Base-by-base conservation (phyloP, 2,329 filamentous ascomycete species). In the Teratosphaeria pseudoeucalypti region DNA sequence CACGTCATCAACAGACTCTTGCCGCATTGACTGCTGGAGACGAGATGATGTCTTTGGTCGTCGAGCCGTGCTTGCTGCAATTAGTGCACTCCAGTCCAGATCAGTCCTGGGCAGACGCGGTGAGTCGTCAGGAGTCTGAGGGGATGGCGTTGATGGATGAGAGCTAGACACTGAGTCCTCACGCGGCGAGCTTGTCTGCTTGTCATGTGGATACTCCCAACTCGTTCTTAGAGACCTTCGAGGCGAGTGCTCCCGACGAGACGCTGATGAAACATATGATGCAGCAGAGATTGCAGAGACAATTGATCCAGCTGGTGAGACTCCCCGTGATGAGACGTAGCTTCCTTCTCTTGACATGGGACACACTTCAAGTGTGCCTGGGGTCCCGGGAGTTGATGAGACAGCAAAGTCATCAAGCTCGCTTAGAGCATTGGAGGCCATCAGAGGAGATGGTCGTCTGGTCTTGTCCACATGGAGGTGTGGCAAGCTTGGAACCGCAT, bases 81-180 rank as follows among this genome's bases (percentile, higher is more conserved):
- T 53, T 32, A 66, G 47, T 29, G 62, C 61, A 57, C 62, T 69
- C 70, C 70, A 72, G 54, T 72, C 70, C 3, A 68, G 53, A 47
- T 71, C 69, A n/a, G 64, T 70, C 57, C 60, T 61, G 23, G 69
- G 70, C 27, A 71, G 56, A 3, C 65, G 63, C 23, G 69, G 62
- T n/a, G 64, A 60, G n/a, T 67, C 65, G 6, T 34, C 58, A 37
- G 67, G 62, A 34, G 62, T 65, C 16, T 59, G 59, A 23, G 66
- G 64, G 16, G 64, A 64, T 27, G 70, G 68, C 5, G 69, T 68
- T 0, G 62, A 55, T 19, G 70, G 66, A 34, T 67, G 62, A 9
- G 70, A 72, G 12, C 60, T 57, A 12, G 61, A 57, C 7, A 60
- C 62, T 14, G 70, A 70, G 11, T 60, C 59, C 9, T 61, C 55